These are phyloP conservation scores for Uronychia binucleata DNA, from an alignment of 73 alveolate genomes.

Conservation along the genomic window DNA sequence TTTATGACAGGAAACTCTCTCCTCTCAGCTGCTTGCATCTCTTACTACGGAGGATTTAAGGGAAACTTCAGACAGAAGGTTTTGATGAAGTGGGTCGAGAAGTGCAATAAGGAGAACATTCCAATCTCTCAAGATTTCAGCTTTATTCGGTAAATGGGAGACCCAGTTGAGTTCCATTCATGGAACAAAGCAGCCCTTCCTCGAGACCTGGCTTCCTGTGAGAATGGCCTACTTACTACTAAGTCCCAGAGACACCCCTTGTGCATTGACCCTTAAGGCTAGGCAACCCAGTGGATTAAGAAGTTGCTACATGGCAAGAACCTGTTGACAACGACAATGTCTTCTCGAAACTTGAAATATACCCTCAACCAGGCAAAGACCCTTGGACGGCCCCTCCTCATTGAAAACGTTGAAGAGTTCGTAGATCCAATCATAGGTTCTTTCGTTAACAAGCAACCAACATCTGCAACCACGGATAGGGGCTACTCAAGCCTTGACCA, in stretches of 20 bases:
- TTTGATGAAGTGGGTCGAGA: slow-evolving; percentile 74
- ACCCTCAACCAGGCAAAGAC: slow-evolving; percentile 82
- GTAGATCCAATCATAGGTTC: slow-evolving; percentile 94
- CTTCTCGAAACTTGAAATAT: slow-evolving; percentile 69
- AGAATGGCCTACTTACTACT: slow-evolving; percentile 97
- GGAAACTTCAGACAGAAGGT: slow-evolving; percentile 86
- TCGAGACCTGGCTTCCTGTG: slow-evolving; percentile 95
- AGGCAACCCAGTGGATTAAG: slow-evolving; percentile 99
- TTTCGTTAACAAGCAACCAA: slow-evolving; percentile 80
- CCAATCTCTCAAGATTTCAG: slow-evolving; percentile 86
- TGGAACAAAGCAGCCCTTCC: slow-evolving; percentile 97
- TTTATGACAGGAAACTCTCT: slow-evolving; percentile 91
- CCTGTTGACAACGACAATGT: slow-evolving; percentile 83
- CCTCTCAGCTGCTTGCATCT: slow-evolving; percentile 86
- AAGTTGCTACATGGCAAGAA: slow-evolving; percentile 89
- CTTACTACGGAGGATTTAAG: slow-evolving; percentile 94
- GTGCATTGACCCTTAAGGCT: slow-evolving; percentile 98
- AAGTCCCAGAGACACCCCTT: slow-evolving; percentile 98
- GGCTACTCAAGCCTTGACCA: slow-evolving; percentile 74
- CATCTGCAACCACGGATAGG: slow-evolving; percentile 73
- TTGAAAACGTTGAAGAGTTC: slow-evolving; percentile 92
- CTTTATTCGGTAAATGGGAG: slow-evolving; percentile 86
- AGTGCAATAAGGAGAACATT: slow-evolving; percentile 79
- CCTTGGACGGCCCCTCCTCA: slow-evolving; percentile 88
- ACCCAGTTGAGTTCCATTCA: slow-evolving; percentile 90